phyloP scores from a whole-genome alignment of 306 rosid genomes.

The Delonix regia region DNA sequence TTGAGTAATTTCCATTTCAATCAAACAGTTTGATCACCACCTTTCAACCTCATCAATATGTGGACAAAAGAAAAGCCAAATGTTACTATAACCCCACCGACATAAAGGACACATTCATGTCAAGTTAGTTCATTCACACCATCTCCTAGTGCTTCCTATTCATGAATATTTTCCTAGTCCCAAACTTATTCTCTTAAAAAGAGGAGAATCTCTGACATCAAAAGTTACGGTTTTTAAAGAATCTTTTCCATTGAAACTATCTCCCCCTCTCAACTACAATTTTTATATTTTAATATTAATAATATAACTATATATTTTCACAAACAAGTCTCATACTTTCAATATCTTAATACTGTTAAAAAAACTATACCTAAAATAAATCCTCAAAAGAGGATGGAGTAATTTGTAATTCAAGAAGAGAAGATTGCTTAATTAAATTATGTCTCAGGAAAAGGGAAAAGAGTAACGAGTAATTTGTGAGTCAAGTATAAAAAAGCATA shows the following conservation, averaged over 20 bases:
- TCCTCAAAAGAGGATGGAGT: no score
- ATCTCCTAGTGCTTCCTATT: neutral
- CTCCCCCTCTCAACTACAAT: no score
- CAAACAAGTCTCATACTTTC: no score
- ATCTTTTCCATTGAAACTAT: neutral
- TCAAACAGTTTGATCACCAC: constrained; percentile 9
- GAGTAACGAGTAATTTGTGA: no score
- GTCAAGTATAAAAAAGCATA: constrained; percentile 20
- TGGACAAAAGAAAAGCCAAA: constrained; percentile 48
- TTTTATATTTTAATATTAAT: no score
- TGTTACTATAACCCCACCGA: neutral
- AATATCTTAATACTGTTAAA: no score
- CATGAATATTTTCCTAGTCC: constrained; percentile 11
- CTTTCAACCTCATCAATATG: constrained; percentile 26
- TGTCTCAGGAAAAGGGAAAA: no score
- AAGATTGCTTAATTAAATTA: neutral
- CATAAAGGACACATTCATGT: constrained; percentile 8
- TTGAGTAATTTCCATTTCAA: constrained; percentile 25
- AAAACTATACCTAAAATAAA: no score
- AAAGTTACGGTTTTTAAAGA: neutral
- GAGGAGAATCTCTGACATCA: constrained; percentile 35
- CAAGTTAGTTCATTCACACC: constrained; percentile 33
- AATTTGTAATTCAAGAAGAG: no score
- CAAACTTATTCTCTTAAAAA: neutral
- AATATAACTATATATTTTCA: no score